These are phyloP conservation scores for Fusarium udum DNA, from an alignment of 2,329 filamentous ascomycete genomes.

Conservation along the genomic window DNA sequence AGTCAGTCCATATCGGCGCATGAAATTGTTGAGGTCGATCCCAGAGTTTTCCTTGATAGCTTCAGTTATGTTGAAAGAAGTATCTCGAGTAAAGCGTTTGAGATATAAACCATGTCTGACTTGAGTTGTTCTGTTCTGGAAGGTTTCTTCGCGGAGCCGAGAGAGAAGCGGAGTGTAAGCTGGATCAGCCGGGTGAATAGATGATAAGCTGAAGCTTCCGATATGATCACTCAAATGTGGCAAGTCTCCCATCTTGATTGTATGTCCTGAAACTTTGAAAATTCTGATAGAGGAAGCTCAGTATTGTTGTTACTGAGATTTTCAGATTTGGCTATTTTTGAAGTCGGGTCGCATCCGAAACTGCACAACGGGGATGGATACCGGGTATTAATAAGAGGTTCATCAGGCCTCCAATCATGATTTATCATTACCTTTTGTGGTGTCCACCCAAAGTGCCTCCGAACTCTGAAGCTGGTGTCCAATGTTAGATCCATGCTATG, in stretches of 20 bases:
- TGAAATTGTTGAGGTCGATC: slow-evolving; percentile 10
- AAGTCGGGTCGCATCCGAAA: not conserved
- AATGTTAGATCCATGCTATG: not conserved
- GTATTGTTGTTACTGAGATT: not conserved
- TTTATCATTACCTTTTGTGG: not conserved
- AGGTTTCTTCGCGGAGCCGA: slow-evolving; percentile 29
- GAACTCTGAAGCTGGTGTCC: not conserved
- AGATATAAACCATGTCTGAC: slow-evolving; percentile 27
- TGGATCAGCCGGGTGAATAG: slow-evolving; percentile 11
- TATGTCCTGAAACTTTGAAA: not conserved
- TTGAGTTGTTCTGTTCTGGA: slow-evolving; percentile 22
- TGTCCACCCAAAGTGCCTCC: slow-evolving; percentile 6
- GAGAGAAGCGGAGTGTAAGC: slow-evolving; percentile 35
- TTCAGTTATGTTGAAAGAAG: not conserved
- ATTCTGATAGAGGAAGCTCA: not conserved
- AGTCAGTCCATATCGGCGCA: slow-evolving; percentile 22
- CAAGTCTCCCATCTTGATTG: not conserved
- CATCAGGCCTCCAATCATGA: slow-evolving; percentile 7
- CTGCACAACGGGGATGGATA: not conserved
- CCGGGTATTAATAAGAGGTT: not conserved
- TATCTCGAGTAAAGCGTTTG: slow-evolving; percentile 9
- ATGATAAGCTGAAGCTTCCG: slow-evolving; percentile 21
- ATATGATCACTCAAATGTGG: slow-evolving; percentile 15
- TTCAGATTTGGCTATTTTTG: not conserved
- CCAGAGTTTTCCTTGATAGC: not conserved